Evolutionary conservation across 192 early-diverging fungal species (phyloP), one percentile per base, ranked within the genome.

Genomic region (Gonapodya prolifera): DNA sequence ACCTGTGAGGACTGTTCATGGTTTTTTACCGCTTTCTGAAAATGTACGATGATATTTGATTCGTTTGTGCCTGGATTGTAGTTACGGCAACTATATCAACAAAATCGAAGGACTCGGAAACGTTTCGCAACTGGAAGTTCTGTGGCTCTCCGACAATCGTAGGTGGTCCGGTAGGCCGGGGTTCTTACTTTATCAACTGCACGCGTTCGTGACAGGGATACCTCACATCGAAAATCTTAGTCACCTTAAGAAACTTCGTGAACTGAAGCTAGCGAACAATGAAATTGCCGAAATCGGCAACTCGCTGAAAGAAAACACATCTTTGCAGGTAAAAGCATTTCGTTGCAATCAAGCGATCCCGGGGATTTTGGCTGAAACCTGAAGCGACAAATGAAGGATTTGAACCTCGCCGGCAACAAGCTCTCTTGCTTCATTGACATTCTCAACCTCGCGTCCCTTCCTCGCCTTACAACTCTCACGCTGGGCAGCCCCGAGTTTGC

Each of bases 81-180:
- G 87, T 69, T 88, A 89, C 75, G 75, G 79, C 30, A 89, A 89
- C 70, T 76, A 81, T 71, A 84, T 89, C n/a, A 79, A 74, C 30
- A 70, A 80, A 35, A 86, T 89, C 70, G 83, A 89, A 70, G 86
- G 87, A 8, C 23, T 16, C 23, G 45, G 45, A 8, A 61, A 61
- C 45, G 8, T 8, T 23, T 16, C 23, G 8, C 45, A 84, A 34
- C 75, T 89, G 1, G 85, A 88, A 73, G 80, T 79, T 1, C 77
- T 89, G 2, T 89, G 85, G 84, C 69, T 89, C 0, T 81, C 77
- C 2, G 87, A 89, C 77, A 89, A 89, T 81, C 85, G 88, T 89
- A 81, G 2, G 36, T 34, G 30, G 36, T 32, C 35, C 69, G 71
- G 69, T 36, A 78, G 32, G 45, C 32, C 17, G 75, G 18, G 30